These are phyloP conservation scores for Kitagawia praeruptora DNA, from an alignment of 129 eudicot genomes.

Conservation along the genomic window DNA sequence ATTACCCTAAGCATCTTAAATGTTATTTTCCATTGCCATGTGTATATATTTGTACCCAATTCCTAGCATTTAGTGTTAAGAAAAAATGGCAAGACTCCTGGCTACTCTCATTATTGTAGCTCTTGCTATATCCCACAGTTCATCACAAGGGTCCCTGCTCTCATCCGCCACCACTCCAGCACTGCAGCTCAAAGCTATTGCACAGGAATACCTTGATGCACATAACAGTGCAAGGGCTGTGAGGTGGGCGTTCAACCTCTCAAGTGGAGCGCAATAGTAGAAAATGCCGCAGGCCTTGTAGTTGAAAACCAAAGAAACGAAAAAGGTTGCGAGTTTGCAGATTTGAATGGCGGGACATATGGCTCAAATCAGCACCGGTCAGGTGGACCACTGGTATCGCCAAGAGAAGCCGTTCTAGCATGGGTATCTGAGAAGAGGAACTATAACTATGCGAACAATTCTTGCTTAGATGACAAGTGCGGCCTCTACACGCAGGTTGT, in stretches of 20 bases:
- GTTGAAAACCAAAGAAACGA: constrained; percentile 51
- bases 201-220: constrained; percentile 49
- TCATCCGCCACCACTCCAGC: constrained; percentile 21
- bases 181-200: constrained; percentile 20
- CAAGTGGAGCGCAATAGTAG: constrained; percentile 50
- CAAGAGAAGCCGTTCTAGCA: constrained; percentile 41
- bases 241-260: constrained; percentile 64
- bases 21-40: neutral
- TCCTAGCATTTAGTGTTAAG: neutral
- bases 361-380: constrained; percentile 72
- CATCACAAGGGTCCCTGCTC: constrained; percentile 26
- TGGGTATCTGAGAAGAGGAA: constrained; percentile 72
- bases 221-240: constrained; percentile 63
- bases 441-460: constrained; percentile 49
- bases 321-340: constrained; percentile 57
- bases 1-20: neutral
- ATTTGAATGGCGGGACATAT: constrained; percentile 38
- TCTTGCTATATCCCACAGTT: constrained; percentile 16
- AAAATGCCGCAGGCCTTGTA: constrained; percentile 44
- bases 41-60: neutral
- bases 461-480: constrained; percentile 56
- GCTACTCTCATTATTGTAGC: constrained; percentile 18
- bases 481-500: constrained; percentile 88
- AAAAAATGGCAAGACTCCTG: constrained; percentile 25
- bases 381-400: constrained; percentile 34